Evolutionary conservation across 2,329 filamentous ascomycete species (phyloP).

Genomic region (Grosmannia serpens): DNA sequence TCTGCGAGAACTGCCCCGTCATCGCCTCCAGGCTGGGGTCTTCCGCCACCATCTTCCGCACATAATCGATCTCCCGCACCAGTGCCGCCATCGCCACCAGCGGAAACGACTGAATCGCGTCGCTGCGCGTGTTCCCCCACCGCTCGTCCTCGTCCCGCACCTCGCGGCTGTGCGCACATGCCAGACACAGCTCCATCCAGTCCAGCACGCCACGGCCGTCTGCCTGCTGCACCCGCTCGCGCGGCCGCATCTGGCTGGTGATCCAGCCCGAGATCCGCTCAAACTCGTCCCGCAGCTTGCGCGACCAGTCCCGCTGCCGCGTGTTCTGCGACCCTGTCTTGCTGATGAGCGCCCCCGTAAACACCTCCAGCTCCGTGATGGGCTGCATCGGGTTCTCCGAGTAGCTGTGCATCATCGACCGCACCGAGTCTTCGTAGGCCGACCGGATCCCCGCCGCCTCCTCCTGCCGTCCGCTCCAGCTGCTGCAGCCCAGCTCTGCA

Average conservation of each 20-base stretch:
- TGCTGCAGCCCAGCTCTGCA: constrained; percentile 16
- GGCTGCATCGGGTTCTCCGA: constrained; percentile 32
- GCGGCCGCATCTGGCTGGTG: constrained; percentile 14
- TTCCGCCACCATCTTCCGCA: background rate
- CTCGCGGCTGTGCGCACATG: constrained; percentile 13
- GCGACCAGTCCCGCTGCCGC: constrained; percentile 39
- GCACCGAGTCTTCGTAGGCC: constrained; percentile 34
- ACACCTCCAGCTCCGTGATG: constrained; percentile 40
- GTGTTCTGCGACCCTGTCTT: constrained; percentile 35
- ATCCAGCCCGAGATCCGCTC: constrained; percentile 31
- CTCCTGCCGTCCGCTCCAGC: constrained; percentile 22
- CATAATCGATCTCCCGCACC: constrained; percentile 15
- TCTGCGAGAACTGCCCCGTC: background rate
- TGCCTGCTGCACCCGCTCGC: background rate
- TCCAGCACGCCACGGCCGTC: constrained; percentile 1
- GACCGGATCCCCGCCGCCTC: constrained; percentile 33
- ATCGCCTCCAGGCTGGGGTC: background rate
- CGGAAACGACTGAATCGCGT: constrained; percentile 18
- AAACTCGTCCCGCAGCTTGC: constrained; percentile 40
- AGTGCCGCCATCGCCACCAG: constrained; percentile 20
- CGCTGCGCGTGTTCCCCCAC: background rate
- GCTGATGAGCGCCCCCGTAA: constrained; percentile 44
- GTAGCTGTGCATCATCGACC: constrained; percentile 28
- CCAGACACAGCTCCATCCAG: constrained; percentile 19
- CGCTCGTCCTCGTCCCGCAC: background rate